Conservation (phyloP, 768 basidiomycete genomes). For the Hericium alpestre region DNA sequence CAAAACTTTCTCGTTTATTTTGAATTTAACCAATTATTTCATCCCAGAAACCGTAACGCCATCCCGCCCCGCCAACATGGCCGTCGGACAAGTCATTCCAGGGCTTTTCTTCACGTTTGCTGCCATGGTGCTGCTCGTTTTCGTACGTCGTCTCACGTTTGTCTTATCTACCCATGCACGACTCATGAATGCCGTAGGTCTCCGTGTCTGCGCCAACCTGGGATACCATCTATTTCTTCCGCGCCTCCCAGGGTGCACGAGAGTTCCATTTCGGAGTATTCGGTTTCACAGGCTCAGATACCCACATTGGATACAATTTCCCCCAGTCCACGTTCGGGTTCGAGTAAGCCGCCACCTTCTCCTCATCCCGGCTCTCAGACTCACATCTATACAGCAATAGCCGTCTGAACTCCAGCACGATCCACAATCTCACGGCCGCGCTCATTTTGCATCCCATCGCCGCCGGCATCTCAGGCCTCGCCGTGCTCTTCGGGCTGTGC, state of each 20-base stretch:
- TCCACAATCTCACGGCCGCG: constrained; percentile 61
- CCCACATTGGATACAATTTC: constrained; percentile 51
- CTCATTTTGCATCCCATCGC: constrained; percentile 78
- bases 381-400: constrained; percentile 23
- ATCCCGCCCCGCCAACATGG: constrained; percentile 23
- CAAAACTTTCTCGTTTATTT: no score
- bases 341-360: constrained; percentile 26
- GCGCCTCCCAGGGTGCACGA: constrained; percentile 30
- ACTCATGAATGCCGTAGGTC: constrained; percentile 29
- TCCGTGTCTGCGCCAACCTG: constrained; percentile 70
- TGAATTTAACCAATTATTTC: no score
- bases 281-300: constrained; percentile 52
- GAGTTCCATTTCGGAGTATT: constrained; percentile 62
- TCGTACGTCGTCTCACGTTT: constrained; percentile 33
- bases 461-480: constrained; percentile 54
- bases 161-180: neutral
- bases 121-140: constrained; percentile 58
- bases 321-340: constrained; percentile 20
- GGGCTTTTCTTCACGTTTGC: constrained; percentile 65
- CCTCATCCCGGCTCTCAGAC: neutral
- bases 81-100: constrained; percentile 51
- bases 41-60: no score
- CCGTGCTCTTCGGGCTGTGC: constrained; percentile 59
- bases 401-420: constrained; percentile 37
- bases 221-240: constrained; percentile 58